Evolutionary conservation across 2,329 filamentous ascomycete species (phyloP).

Genomic region (Claviceps monticola): DNA sequence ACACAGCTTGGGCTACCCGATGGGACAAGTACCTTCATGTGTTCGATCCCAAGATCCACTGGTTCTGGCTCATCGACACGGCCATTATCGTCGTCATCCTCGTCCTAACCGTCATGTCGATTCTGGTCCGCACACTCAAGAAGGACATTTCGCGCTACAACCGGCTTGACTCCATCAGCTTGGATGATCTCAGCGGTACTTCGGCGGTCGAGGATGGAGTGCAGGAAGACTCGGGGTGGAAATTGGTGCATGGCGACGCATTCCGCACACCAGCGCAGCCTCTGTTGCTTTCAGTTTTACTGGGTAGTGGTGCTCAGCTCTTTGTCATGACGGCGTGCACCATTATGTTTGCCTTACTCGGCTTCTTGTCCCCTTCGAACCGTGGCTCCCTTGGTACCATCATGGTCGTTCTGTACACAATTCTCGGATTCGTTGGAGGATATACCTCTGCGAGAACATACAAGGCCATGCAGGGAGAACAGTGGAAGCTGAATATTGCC

Average conservation of each 20-base stretch:
- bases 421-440: slow-evolving; percentile 85
- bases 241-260: slow-evolving; percentile 92
- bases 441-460: slow-evolving; percentile 85
- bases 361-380: slow-evolving; percentile 91
- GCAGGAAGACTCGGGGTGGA: slow-evolving; percentile 97
- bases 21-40: slow-evolving; percentile 99
- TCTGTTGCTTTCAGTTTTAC: slow-evolving; percentile 70
- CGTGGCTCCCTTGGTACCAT: slow-evolving; percentile 87
- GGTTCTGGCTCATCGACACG: slow-evolving; percentile 96
- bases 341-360: slow-evolving; percentile 82
- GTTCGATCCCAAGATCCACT: slow-evolving; percentile 95
- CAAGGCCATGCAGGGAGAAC: slow-evolving; percentile 83
- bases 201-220: slow-evolving; percentile 78
- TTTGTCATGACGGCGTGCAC: slow-evolving; percentile 97
- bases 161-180: slow-evolving; percentile 74
- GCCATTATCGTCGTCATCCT: slow-evolving; percentile 89
- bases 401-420: slow-evolving; percentile 82
- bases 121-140: slow-evolving; percentile 72
- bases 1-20: slow-evolving; percentile 84
- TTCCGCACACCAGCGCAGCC: slow-evolving; percentile 79
- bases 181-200: slow-evolving; percentile 77
- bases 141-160: slow-evolving; percentile 98
- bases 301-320: slow-evolving; percentile 88
- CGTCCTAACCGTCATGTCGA: slow-evolving; percentile 82
- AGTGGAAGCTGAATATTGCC: slow-evolving; percentile 88